These are phyloP conservation scores for Rhytidhysteron rufulum DNA, from an alignment of 2,329 filamentous ascomycete species.

Conservation along the genomic window DNA sequence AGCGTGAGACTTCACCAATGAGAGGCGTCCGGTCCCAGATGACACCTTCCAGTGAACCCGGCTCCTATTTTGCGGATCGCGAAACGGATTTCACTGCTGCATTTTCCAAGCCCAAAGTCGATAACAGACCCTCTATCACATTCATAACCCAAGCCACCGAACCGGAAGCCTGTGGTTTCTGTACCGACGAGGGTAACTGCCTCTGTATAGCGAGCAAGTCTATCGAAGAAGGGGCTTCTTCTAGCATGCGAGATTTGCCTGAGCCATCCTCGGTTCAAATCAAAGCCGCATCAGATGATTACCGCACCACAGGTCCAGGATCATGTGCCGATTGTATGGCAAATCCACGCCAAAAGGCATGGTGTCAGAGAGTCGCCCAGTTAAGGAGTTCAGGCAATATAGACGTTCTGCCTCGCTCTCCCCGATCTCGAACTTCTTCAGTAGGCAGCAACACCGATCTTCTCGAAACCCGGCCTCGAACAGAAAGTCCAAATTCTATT, in stretches of 20 bases:
- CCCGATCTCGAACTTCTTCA: slow-evolving; percentile 7
- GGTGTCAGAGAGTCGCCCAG: slow-evolving; percentile 32
- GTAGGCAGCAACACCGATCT: slow-evolving; percentile 19
- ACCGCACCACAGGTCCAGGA: slow-evolving; percentile 21
- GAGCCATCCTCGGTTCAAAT: too few species aligned
- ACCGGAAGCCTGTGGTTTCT: slow-evolving; percentile 29
- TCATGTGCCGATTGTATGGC: slow-evolving; percentile 32
- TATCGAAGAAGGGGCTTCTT: slow-evolving; percentile 12
- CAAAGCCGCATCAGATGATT: slow-evolving; percentile 2
- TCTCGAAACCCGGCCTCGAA: slow-evolving; percentile 6
- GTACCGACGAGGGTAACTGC: slow-evolving; percentile 27
- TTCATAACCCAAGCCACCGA: slow-evolving; percentile 16
- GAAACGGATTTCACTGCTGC: slow-evolving; percentile 34
- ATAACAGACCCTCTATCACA: slow-evolving; percentile 15
- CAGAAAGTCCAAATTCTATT: slow-evolving; percentile 16
- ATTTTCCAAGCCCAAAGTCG: slow-evolving; percentile 9
- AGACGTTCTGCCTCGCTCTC: slow-evolving; percentile 10
- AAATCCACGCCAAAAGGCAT: slow-evolving; percentile 31
- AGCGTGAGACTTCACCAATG: slow-evolving; percentile 10
- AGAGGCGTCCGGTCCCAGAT: slow-evolving; percentile 11
- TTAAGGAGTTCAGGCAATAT: slow-evolving; percentile 9
- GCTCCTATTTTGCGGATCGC: slow-evolving; percentile 13
- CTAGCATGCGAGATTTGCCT: too few species aligned
- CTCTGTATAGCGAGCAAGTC: slow-evolving; percentile 19
- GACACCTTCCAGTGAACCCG: slow-evolving; percentile 10